These are phyloP conservation scores for Phytophthora uliginosa DNA, from an alignment of 352 stramenopile species.

Conservation along the genomic window DNA sequence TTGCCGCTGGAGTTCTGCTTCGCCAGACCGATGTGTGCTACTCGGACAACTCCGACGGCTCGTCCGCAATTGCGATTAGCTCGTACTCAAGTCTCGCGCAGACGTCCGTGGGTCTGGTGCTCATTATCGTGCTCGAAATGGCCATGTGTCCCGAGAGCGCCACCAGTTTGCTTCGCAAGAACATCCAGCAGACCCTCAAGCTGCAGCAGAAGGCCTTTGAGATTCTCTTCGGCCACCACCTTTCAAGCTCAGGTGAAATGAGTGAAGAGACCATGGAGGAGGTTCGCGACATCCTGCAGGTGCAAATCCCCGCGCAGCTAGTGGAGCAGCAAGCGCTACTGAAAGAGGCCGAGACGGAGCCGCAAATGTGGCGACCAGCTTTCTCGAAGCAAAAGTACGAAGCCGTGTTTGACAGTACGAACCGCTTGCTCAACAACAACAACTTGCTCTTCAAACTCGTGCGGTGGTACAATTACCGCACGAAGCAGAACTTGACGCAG, in stretches of 20 bases:
- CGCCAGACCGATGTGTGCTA: constrained; percentile 71
- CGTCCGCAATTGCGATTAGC: constrained; percentile 62
- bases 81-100: constrained; percentile 86
- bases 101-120: constrained; percentile 80
- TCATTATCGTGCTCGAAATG: constrained; percentile 83
- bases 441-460: constrained; percentile 85
- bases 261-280: constrained; percentile 62
- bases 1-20: constrained; percentile 70
- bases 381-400: constrained; percentile 88
- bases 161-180: constrained; percentile 67
- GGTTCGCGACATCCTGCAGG: constrained; percentile 67
- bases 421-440: constrained; percentile 86
- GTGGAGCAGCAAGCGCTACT: constrained; percentile 73
- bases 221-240: constrained; percentile 77
- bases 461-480: constrained; percentile 80
- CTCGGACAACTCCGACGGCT: constrained; percentile 47
- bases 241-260: constrained; percentile 63
- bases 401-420: constrained; percentile 62
- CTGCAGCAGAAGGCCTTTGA: constrained; percentile 73
- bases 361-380: constrained; percentile 69
- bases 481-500: constrained; percentile 54
- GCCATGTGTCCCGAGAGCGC: constrained; percentile 78
- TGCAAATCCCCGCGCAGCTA: constrained; percentile 64
- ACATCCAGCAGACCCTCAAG: constrained; percentile 81
- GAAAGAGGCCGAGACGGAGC: constrained; percentile 69